Base-by-base conservation (phyloP, 345 rosid species). In the Gossypium mustelinum region DNA sequence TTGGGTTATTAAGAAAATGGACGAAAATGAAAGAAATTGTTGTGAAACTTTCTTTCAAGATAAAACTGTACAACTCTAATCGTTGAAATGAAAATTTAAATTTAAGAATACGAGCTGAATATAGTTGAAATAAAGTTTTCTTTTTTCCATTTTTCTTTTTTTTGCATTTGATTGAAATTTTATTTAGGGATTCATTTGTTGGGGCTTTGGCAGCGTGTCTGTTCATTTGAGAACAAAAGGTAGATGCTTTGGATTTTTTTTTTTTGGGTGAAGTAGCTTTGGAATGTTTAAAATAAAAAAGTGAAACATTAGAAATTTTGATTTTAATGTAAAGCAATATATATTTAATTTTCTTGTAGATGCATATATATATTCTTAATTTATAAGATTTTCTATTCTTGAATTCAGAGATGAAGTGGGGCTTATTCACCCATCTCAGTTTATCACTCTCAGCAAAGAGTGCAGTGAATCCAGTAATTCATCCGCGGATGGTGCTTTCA, bases 391-490 rank as follows among this genome's bases (percentile, higher is more conserved):
- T 9, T 39, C 22, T 25, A 14, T 50, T 44, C 50, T 64, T 82
- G 67, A 75, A 45, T 76, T 27, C 83, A 92, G 98, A 59, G 95
- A 93, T 76, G 97, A 95, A 84, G 82, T 95, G 17, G 98, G 93
- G 76, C 89, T 89, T 76, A 78, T 93, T 82, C 98, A 95, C 73
- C 94, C 98, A 11, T 86, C 97, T n/a, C 99, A 91, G 76, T 84
- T 95, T 75, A 80, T 73, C 63, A 45, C 78, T 22, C 85, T 95
- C 73, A 82, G 74, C 55, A 74, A 79, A 69, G 90, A 80, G 78
- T 81, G 78, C 11, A 78, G 47, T 18, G 16, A 61, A 60, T 75
- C 73, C 16, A 6, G 45, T 76, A 18, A 52, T 12, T 82, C 76
- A 74, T 74, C 71, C 4, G 60, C 73, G 67, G 77, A 79, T 67